These are phyloP conservation scores for Paratinospora sagittata DNA, from an alignment of 164 flowering plant species.

Conservation along the genomic window DNA sequence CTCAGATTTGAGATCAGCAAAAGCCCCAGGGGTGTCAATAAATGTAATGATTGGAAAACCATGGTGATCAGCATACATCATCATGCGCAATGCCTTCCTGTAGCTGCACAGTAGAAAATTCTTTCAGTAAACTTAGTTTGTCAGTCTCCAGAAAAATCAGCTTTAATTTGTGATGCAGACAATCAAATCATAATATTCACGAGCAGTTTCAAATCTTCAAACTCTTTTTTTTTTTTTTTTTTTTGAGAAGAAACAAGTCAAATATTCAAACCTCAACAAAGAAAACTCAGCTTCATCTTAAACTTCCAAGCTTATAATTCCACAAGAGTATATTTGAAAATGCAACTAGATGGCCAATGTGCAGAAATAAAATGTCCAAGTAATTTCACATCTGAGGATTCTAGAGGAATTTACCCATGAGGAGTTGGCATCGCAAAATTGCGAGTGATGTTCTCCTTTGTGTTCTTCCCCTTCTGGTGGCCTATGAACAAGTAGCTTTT, in stretches of 20 bases:
- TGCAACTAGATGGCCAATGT: no score
- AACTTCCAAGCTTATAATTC: no score
- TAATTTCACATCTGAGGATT: neutral
- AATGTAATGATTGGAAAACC: slow-evolving; percentile 84
- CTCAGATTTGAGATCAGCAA: slow-evolving; percentile 89
- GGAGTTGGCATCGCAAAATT: slow-evolving; percentile 99
- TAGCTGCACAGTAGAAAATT: slow-evolving; percentile 39
- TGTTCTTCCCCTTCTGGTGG: slow-evolving; percentile 93
- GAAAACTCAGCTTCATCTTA: no score
- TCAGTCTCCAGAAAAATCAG: neutral
- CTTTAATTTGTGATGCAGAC: neutral
- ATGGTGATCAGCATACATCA: slow-evolving; percentile 91
- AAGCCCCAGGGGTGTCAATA: slow-evolving; percentile 97
- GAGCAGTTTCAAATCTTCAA: no score
- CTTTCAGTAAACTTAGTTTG: slow-evolving; percentile 4
- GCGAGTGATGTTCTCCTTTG: slow-evolving; percentile 83
- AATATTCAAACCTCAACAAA: no score
- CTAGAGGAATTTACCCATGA: slow-evolving; percentile 65
- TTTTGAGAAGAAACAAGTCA: no score
- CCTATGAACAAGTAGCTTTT: slow-evolving; percentile 85
- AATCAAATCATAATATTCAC: no score
- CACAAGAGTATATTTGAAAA: no score
- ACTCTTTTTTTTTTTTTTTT: no score
- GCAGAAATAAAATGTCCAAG: no score
- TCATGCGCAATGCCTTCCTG: slow-evolving; percentile 91